Conservation (phyloP, 331 rosid species). For the Acacia concinna region DNA sequence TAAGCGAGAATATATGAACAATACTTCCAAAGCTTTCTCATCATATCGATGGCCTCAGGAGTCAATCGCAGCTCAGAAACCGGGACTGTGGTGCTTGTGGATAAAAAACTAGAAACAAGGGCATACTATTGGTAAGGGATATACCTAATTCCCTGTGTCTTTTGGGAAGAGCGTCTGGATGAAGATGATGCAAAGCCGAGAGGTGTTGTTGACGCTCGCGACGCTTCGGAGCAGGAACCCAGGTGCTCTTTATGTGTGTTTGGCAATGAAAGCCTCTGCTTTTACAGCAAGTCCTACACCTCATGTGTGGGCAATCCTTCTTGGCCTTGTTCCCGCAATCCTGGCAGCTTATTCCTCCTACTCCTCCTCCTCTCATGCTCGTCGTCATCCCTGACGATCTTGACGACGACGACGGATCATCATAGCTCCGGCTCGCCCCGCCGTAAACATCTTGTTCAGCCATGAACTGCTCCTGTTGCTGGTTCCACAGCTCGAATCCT, state of each 20-base stretch:
- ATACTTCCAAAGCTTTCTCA: slow-evolving; percentile 42
- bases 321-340: slow-evolving; percentile 98
- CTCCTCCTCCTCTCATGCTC: slow-evolving; percentile 29
- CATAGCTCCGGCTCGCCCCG: slow-evolving; percentile 57
- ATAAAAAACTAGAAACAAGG: background rate
- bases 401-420: slow-evolving; percentile 57
- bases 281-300: slow-evolving; percentile 94
- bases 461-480: slow-evolving; percentile 21
- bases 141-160: slow-evolving; percentile 43
- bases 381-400: no score
- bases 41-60: slow-evolving; percentile 4
- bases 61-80: slow-evolving; percentile 35
- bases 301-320: slow-evolving; percentile 81
- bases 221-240: slow-evolving; percentile 90
- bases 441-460: slow-evolving; percentile 58
- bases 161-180: slow-evolving; percentile 32
- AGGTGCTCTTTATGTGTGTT: slow-evolving; percentile 86
- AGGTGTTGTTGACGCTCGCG: slow-evolving; percentile 74
- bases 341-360: slow-evolving; percentile 65
- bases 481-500: slow-evolving; percentile 69
- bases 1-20: slow-evolving; percentile 13
- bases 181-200: background rate
- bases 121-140: background rate
- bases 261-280: slow-evolving; percentile 84
- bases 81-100: slow-evolving; percentile 19